Evolutionary conservation across 192 early-diverging fungal species (phyloP), one percentile per base, ranked within the genome.

Genomic region (Coemansia sp.): DNA sequence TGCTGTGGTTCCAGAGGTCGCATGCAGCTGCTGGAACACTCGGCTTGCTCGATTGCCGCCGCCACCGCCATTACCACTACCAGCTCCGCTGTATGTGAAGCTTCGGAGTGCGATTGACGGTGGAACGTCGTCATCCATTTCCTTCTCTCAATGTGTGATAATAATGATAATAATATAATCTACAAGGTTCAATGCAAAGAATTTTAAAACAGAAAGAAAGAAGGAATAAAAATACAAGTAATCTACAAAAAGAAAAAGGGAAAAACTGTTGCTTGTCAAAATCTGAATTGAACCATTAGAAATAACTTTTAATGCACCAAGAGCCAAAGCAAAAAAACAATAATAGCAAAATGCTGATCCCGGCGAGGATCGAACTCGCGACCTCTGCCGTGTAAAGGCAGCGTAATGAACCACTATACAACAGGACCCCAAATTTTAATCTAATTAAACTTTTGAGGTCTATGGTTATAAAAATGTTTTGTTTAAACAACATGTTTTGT

Each of bases 21-120:
- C 78, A 41, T 81, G 78, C 48, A 81, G 61, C 8, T 74, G 78
- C 73, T 81, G 73, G 65, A 82, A 82, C 36, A 82, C 63, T 19
- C 61, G 12, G 26, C 79, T 82, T 4, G 74, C 67, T 26, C 79
- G 21, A 43, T 73, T 76, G 13, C 63, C 56, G 45, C n/a, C n/a
- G n/a, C n/a, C n/a, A n/a, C n/a, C n/a, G n/a, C 61, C 45, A 36
- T 22, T 63, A 60, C 58, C 41, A 22, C 9, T 60, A 7, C 21
- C 18, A 5, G 60, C 42, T 16, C 62, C 49, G 49, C 49, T 52
- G 21, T 22, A 52, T 22, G 19, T 52, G 26, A 26, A 37, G 26
- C 45, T 37, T 22, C 43, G 43, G 19, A 39, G 48, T 5, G 62
- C 18, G 19, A 61, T 22, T 47, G 61, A 47, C 61, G 42, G 61